Evolutionary conservation across 2,329 filamentous ascomycete genomes (phyloP).

Genomic region (Fusarium longipes): DNA sequence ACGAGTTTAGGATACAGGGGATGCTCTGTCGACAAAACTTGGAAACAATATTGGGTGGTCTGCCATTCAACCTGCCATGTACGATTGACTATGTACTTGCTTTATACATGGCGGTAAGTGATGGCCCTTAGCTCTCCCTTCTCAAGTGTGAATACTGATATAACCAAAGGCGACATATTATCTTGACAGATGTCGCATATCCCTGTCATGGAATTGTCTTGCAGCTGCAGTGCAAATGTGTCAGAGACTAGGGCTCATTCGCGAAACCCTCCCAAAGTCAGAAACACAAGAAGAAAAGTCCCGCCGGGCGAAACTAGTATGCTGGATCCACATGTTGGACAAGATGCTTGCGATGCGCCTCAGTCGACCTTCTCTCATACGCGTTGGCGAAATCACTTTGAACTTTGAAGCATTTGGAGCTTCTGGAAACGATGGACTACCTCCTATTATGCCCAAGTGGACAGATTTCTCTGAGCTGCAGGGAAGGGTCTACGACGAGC

Average conservation of each 20-base stretch:
- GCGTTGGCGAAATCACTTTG: background rate
- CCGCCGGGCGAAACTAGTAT: background rate
- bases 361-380: background rate
- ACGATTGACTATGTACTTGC: background rate
- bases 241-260: constrained; percentile 2
- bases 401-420: constrained; percentile 1
- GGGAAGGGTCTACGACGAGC: background rate
- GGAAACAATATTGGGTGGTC: background rate
- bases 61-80: constrained; percentile 5
- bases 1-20: background rate
- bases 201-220: constrained; percentile 3
- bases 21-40: background rate
- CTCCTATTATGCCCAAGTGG: constrained; percentile 1
- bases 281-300: constrained; percentile 5
- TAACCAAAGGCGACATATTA: background rate
- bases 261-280: background rate
- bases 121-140: rapidly evolving
- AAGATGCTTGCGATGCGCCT: constrained; percentile 16
- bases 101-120: background rate
- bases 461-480: background rate
- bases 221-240: constrained; percentile 7
- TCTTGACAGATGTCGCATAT: background rate
- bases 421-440: background rate
- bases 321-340: constrained; percentile 4
- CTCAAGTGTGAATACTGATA: rapidly evolving